These are phyloP conservation scores for Lactifluus echinatus DNA, from an alignment of 768 basidiomycete genomes.

Conservation along the genomic window DNA sequence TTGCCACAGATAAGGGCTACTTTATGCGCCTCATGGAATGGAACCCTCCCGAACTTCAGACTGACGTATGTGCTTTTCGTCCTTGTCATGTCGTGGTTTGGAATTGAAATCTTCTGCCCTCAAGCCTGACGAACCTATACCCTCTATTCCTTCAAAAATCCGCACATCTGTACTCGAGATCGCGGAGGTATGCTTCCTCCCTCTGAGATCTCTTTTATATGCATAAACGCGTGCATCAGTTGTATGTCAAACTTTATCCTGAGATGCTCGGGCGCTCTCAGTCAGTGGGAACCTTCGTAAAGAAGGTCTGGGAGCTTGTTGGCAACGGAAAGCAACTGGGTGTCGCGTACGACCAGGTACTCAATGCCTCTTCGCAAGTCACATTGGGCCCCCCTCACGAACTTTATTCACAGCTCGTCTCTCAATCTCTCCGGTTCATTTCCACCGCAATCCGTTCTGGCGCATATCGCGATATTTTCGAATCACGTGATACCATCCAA, in stretches of 20 bases:
- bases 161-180: constrained; percentile 89
- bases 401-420: constrained; percentile 60
- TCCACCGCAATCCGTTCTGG: constrained; percentile 88
- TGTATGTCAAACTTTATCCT: constrained; percentile 77
- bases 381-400: neutral
- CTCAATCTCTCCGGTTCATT: constrained; percentile 84
- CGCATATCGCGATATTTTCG: constrained; percentile 73
- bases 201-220: neutral
- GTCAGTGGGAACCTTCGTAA: constrained; percentile 67
- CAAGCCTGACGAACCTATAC: constrained; percentile 71
- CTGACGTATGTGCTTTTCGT: constrained; percentile 48
- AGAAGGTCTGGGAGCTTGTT: constrained; percentile 84
- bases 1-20: constrained; percentile 57
- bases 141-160: constrained; percentile 82
- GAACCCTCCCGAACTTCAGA: constrained; percentile 60
- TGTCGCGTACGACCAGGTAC: constrained; percentile 65
- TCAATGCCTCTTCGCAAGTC: constrained; percentile 19
- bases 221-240: constrained; percentile 30
- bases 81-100: neutral
- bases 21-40: constrained; percentile 77
- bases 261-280: constrained; percentile 60
- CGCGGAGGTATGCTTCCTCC: constrained; percentile 53
- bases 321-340: constrained; percentile 62
- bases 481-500: constrained; percentile 69
- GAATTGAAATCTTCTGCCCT: too few relatives aligned